Percentiles rank a stretch among this genome's conserved stretches.
Conservation (phyloP, 2,329 filamentous ascomycete genomes). For the Pyrenophora seminiperda region DNA sequence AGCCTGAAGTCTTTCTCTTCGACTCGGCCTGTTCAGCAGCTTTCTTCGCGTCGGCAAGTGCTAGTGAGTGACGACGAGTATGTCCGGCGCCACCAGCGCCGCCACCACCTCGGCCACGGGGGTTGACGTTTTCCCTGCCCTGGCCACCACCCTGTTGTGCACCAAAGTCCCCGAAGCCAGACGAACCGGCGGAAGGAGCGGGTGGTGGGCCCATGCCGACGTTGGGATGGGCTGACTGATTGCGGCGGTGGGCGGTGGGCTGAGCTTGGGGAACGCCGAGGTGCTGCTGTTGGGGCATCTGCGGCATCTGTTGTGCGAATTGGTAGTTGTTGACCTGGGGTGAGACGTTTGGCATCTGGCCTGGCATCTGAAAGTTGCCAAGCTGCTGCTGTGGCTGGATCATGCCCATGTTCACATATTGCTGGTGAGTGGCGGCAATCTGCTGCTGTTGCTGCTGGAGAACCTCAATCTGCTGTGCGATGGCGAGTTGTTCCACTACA, state of each 20-base stretch:
- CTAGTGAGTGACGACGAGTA: conserved; percentile 91
- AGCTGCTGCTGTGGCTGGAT: conserved; percentile 84
- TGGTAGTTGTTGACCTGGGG: conserved; percentile 82
- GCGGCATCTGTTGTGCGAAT: conserved; percentile 71
- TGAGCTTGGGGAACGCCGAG: conserved; percentile 74
- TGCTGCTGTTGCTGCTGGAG: conserved; percentile 98
- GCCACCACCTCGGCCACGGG: conserved; percentile 74
- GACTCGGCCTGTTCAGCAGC: conserved; percentile 95
- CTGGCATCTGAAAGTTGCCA: conserved; percentile 63
- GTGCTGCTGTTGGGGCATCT: conserved; percentile 59
- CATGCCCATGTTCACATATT: conserved; percentile 98
- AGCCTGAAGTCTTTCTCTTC: conserved; percentile 90
- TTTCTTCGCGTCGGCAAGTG: conserved; percentile 94
- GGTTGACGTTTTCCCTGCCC: conserved; percentile 68
- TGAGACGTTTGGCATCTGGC: conserved; percentile 76
- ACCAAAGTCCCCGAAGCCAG: conserved; percentile 84
- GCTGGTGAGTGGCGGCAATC: conserved; percentile 93
- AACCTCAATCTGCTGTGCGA: conserved; percentile 97
- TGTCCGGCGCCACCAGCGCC: conserved; percentile 73
- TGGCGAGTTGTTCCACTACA: conserved; percentile 93
- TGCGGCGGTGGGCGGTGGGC: conserved; percentile 88
- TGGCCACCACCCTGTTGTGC: conserved; percentile 59
- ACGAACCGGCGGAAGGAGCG: conserved; percentile 85
- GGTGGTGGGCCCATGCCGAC: conserved; percentile 90
- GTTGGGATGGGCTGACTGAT: conserved; percentile 94